Percentiles rank a stretch among this genome's conserved stretches.
These are phyloP conservation scores for Hypoxylon sp. DNA, from an alignment of 2,329 filamentous ascomycete genomes.

Conservation along the genomic window DNA sequence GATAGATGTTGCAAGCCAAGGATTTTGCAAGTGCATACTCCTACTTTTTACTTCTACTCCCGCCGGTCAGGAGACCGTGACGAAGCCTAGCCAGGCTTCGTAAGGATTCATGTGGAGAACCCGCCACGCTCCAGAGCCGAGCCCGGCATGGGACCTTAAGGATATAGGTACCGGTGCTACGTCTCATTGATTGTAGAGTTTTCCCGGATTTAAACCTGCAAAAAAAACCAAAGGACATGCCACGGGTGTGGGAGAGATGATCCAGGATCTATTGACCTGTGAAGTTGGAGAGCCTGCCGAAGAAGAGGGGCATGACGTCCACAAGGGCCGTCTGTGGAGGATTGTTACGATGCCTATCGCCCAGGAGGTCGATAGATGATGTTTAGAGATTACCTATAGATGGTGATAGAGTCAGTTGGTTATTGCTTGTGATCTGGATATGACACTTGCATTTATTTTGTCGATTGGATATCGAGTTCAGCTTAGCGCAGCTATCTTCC, in stretches of 20 bases:
- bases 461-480: slow-evolving; percentile 10
- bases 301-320: slow-evolving; percentile 15
- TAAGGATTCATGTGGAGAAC: slow-evolving; percentile 27
- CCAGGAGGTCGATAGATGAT: slow-evolving; percentile 18
- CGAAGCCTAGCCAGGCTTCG: slow-evolving; percentile 29
- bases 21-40: slow-evolving; percentile 43
- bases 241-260: slow-evolving; percentile 27
- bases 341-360: slow-evolving; percentile 9
- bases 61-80: slow-evolving; percentile 35
- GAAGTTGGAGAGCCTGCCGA: slow-evolving; percentile 23
- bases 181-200: slow-evolving; percentile 34
- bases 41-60: slow-evolving; percentile 33
- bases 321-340: slow-evolving; percentile 4
- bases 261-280: slow-evolving; percentile 32
- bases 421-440: slow-evolving; percentile 19
- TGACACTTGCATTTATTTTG: slow-evolving; percentile 15
- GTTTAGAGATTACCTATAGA: slow-evolving; percentile 10
- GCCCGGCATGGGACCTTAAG: slow-evolving; percentile 30
- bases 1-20: slow-evolving; percentile 29
- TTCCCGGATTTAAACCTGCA: slow-evolving; percentile 29
- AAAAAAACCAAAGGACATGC: slow-evolving; percentile 31
- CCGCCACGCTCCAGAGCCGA: slow-evolving; percentile 33
- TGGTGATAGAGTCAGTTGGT: slow-evolving; percentile 13
- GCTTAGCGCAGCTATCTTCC: slow-evolving; percentile 21
- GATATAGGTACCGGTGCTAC: slow-evolving; percentile 28